phyloP scores from a whole-genome alignment of 75 land plant genomes.

The Cryptomeria japonica region DNA sequence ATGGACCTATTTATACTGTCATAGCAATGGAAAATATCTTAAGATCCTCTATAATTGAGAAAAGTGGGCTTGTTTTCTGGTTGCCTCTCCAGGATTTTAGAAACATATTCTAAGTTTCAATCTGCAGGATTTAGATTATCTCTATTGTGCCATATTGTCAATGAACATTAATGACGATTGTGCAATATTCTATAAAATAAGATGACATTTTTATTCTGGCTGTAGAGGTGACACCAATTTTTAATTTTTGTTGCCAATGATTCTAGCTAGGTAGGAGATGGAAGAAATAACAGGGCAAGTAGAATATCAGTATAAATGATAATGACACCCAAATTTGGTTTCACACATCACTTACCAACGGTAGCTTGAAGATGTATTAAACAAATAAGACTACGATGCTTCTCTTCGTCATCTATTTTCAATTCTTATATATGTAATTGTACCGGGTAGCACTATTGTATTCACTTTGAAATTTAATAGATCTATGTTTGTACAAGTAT shows the following conservation, averaged over 20 bases:
- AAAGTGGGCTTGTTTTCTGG: not conserved
- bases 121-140: not conserved
- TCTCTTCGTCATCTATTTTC: not conserved
- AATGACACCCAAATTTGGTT: not conserved
- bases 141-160: not conserved
- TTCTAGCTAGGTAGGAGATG: not conserved
- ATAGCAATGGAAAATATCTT: not conserved
- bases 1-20: not conserved
- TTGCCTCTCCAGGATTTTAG: not conserved
- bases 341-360: not conserved
- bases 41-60: not conserved
- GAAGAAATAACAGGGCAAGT: not conserved
- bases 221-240: not conserved
- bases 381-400: not conserved
- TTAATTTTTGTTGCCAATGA: not conserved
- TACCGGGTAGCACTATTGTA: not conserved
- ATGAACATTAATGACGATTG: not conserved
- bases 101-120: not conserved
- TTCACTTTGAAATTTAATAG: not conserved
- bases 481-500: not conserved
- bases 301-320: not conserved
- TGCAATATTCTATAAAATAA: not conserved
- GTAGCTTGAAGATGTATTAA: not conserved
- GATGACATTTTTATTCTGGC: not conserved
- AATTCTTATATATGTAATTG: not conserved